These are phyloP conservation scores for Scedosporium dehoogii DNA, from an alignment of 2,329 filamentous ascomycete species.

Conservation along the genomic window DNA sequence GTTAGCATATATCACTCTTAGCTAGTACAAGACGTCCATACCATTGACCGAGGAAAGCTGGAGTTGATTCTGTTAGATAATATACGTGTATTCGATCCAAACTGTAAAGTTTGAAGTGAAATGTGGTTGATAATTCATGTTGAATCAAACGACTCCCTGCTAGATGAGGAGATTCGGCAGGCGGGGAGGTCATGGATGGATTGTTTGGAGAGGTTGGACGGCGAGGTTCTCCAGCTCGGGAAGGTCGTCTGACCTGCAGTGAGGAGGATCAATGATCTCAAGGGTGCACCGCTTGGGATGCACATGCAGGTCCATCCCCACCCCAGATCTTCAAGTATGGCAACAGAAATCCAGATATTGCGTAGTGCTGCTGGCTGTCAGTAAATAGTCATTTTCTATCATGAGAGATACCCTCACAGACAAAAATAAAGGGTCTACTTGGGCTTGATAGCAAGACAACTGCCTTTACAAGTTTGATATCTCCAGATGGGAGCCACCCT, in stretches of 20 bases:
- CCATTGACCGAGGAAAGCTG: background rate
- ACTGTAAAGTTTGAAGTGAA: too few species aligned
- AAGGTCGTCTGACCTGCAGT: background rate
- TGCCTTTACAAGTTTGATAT: too few species aligned
- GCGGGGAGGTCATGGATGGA: too few species aligned
- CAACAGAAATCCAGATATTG: background rate
- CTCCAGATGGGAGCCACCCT: too few species aligned
- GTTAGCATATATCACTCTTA: slow-evolving; percentile 1
- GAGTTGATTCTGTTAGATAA: background rate
- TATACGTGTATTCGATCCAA: background rate
- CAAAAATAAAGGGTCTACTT: too few species aligned
- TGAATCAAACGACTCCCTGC: background rate
- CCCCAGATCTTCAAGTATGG: background rate
- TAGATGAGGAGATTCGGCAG: background rate
- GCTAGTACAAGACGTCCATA: background rate
- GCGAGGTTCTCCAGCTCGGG: background rate
- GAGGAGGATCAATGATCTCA: background rate
- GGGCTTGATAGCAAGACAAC: too few species aligned
- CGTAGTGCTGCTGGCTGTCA: background rate
- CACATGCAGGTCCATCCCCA: background rate
- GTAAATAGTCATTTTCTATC: too few species aligned
- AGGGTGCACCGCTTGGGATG: background rate
- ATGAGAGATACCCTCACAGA: too few species aligned
- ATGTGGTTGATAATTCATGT: too few species aligned
- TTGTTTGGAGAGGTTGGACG: too few species aligned